Base-by-base conservation (phyloP, 768 basidiomycete species). In the Pulveroboletus sp. region DNA sequence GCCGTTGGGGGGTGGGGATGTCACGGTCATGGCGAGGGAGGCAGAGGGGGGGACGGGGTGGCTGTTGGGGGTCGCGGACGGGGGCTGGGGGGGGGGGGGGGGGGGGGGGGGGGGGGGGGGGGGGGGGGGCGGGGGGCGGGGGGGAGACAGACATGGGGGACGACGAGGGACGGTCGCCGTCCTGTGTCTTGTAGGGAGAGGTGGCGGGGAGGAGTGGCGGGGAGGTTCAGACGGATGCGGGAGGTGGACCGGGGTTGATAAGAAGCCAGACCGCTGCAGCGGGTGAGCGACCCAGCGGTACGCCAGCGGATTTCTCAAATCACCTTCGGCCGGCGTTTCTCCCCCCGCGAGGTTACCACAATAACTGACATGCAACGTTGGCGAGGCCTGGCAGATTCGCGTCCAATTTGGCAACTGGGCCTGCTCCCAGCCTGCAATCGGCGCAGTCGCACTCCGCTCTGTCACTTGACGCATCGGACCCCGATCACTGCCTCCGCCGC, bases 361-460 rank as follows among this genome's bases (percentile, higher is more conserved):
- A 56, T 47, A 40, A 60, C 33, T 43, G 55, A 62, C 58, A 62
- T 41, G 60, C 63, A 55, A 54, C 64, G 61, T 64, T 61, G 64
- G 63, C 59, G 61, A 66, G 61, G 66, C 49, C 56, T 49, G 59
- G 51, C 47, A 55, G 30, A 39, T 52, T 55, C 47, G 15, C 18
- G 32, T 49, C 51, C 7, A 41, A 53, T 48, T 17, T 38, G 57
- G 63, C 7, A 57, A 47, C 30, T 21, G 39, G 37, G n/a, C 47
- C 42, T 33, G 43, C 32, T 49, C n/a, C n/a, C n/a, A n/a, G n/a
- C n/a, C n/a, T n/a, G n/a, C n/a, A n/a, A n/a, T n/a, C n/a, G n/a
- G n/a, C n/a, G n/a, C n/a, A n/a, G n/a, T n/a, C n/a, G n/a, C n/a
- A n/a, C n/a, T n/a, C n/a, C n/a, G n/a, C n/a, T n/a, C n/a, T n/a